Evolutionary conservation across 257 asterid genomes (phyloP).

Genomic region (Solanum pinnatisectum): DNA sequence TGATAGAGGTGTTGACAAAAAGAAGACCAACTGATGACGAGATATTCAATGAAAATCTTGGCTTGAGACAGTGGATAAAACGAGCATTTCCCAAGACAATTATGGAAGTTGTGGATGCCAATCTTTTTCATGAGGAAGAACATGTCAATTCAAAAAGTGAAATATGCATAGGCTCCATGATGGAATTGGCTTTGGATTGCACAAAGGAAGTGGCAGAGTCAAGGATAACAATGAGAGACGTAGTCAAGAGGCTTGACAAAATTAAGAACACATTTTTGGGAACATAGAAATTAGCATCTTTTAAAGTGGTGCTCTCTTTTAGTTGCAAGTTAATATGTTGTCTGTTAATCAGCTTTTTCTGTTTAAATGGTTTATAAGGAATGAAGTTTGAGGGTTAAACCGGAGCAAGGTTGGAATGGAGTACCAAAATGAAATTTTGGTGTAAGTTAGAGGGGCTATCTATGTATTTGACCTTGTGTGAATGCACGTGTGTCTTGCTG

Average conservation of each 20-base stretch:
- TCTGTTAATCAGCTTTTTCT: not conserved
- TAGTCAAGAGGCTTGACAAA: not conserved
- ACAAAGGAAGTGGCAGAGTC: not conserved
- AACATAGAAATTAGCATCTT: not conserved
- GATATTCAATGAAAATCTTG: conserved; percentile 11
- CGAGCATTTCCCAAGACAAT: not conserved
- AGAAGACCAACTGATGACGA: conserved; percentile 18
- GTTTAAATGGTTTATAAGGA: not conserved
- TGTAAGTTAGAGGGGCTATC: not conserved
- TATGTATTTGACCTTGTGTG: not conserved
- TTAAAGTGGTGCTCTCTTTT: not conserved
- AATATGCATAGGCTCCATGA: not conserved
- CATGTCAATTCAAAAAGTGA: not conserved
- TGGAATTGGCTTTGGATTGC: not conserved
- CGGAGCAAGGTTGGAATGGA: not conserved
- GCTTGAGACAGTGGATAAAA: conserved; percentile 15
- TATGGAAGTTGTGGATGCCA: not conserved
- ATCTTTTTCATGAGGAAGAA: not conserved
- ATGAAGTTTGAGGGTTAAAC: not conserved
- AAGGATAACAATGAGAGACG: not conserved
- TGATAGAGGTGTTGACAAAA: conserved; percentile 19
- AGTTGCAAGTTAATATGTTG: not conserved
- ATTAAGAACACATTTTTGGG: not conserved
- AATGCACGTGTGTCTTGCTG: not conserved
- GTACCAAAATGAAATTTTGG: not conserved